Evolutionary conservation across 1,139 yeast species (phyloP), one percentile per base, ranked within the genome.

Genomic region (Hemisphaericaspora xylanilytica): DNA sequence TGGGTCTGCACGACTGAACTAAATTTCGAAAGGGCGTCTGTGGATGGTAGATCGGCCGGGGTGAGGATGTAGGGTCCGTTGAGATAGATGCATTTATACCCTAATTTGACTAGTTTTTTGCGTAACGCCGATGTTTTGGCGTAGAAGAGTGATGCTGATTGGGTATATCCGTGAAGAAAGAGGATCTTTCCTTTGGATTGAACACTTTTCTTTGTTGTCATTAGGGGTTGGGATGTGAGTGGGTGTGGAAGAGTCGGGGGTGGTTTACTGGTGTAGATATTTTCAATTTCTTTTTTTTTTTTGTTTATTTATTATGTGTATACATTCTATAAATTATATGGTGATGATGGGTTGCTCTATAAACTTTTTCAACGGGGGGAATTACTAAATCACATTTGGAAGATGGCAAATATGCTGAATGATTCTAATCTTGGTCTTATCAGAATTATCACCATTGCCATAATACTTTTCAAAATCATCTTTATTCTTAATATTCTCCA

Each of bases 1-100:
- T 5, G 5, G 2, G 58, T 47, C 2, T 22, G 26, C 8, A 48
- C 52, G 5, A 55, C 58, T 0, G 72, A 55, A 28, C 58, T 60
- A 50, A 55, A 67, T 46, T 55, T 70, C 33, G 61, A 77, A 75
- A 63, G 80, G 64, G 49, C 55, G 42, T 67, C 73, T n/a, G 58
- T 49, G 8, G 69, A 53, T 2, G 95, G 94, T 43, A 87, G 62
- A 49, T 88, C 95, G 2, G 81, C 75, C 7, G 81, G 75, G 1
- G 78, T 72, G 32, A 89, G 63, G 24, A 67, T 62, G 5, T 78
- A 63, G 2, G 97, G 96, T 1, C 85, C 97, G 51, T 86, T 86
- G 38, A 88, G 63, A 58, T 85, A 90, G 10, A 83, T 78, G 21
- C 90, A 74, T 53, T 85, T 87, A 48, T 81, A 69, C 18, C 59